Base-by-base conservation (phyloP, 306 rosid species). In the Urtica urens region DNA sequence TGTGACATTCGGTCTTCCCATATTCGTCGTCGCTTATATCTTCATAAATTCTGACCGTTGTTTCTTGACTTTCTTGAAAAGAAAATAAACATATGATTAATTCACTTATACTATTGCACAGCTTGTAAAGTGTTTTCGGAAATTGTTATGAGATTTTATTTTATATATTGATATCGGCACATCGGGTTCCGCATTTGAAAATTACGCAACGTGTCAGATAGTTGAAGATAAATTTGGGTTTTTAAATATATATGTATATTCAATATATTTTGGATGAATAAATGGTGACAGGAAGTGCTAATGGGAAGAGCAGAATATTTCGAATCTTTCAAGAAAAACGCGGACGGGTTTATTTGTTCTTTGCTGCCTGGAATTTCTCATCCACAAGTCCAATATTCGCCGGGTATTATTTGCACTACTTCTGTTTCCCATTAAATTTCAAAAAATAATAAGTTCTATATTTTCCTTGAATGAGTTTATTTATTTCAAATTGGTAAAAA, bases 371-470 rank as follows among this genome's bases (percentile, higher is more conserved):
- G 94, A 65, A 70, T 81, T 67, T 78, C n/a, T n/a, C n/a, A n/a
- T n/a, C n/a, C n/a, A n/a, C n/a, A n/a, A n/a, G n/a, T n/a, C 67
- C 99, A 90, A 41, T 90, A 85, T 71, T 90, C 95, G 41, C 99
- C 95, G 18, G 99, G 99, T 90, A 78, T 35, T 59, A 48, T 33
- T 23, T 3, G 15, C 16, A 25, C 19, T 25, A 18, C 2, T 20
- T 10, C 18, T 15, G 3, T 33, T 24, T 29, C 4, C 30, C 4
- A 9, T 38, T 35, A 35, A 9, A n/a, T n/a, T n/a, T n/a, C n/a
- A n/a, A n/a, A n/a, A n/a, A n/a, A n/a, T n/a, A n/a, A n/a, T n/a
- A n/a, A n/a, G n/a, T 24, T 23, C 38, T 16, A 3, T 21, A 26
- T 33, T 19, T 21, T 37, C 18, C n/a, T 12, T 12, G 3, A 51